These are phyloP conservation scores for Suillus americanus DNA, from an alignment of 768 basidiomycete species.

Conservation along the genomic window DNA sequence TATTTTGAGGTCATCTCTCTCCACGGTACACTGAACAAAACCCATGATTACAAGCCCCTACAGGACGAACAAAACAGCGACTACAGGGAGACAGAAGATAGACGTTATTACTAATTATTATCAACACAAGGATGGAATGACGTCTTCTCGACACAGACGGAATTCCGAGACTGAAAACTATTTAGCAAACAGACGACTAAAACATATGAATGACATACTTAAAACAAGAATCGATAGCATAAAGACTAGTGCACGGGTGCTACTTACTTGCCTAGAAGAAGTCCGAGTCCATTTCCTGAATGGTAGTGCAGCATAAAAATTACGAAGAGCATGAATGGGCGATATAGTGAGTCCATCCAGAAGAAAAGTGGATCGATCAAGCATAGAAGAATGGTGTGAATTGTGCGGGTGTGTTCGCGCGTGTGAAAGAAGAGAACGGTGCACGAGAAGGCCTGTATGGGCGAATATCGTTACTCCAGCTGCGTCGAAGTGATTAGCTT, in stretches of 20 bases:
- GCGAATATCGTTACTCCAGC: constrained; percentile 31
- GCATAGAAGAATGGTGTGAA: constrained; percentile 19
- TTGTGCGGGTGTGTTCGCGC: constrained; percentile 12
- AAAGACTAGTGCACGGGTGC: neutral
- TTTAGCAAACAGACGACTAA: neutral
- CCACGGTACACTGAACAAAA: neutral
- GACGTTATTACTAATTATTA: neutral
- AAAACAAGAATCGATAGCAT: constrained; percentile 5
- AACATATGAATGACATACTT: neutral
- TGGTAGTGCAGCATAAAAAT: neutral
- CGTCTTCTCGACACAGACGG: neutral
- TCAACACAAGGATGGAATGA: neutral
- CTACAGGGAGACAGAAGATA: neutral
- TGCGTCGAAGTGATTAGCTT: constrained; percentile 11
- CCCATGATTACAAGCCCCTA: neutral
- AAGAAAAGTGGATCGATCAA: constrained; percentile 10
- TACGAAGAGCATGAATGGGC: constrained; percentile 7
- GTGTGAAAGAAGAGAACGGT: constrained; percentile 16
- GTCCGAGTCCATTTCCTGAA: neutral
- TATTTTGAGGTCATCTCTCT: neutral
- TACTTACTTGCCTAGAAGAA: neutral
- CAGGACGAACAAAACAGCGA: constrained; percentile 1
- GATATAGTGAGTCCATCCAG: constrained; percentile 1
- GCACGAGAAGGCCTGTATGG: constrained; percentile 16
- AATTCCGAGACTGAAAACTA: neutral